Conservation (phyloP, 352 stramenopile genomes). For the Stramenopiles sp. region DNA sequence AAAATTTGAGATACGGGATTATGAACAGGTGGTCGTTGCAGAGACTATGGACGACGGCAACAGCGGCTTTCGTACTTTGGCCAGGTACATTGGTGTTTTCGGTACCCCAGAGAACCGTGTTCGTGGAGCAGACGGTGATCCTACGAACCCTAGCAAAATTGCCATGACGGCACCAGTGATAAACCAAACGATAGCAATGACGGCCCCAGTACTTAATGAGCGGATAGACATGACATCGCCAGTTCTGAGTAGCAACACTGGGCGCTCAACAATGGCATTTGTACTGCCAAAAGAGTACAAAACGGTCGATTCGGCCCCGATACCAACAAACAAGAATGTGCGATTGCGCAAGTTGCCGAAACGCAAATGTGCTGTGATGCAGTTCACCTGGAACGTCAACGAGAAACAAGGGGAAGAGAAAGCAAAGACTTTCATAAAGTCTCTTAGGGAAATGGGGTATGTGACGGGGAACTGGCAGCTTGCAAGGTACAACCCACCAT, state of each 20-base stretch:
- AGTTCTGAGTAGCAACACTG: background rate
- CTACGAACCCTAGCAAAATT: background rate
- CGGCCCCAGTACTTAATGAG: background rate
- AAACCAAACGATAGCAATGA: background rate
- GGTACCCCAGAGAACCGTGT: background rate
- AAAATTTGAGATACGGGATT: background rate
- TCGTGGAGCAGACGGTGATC: background rate
- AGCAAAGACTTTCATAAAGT: background rate
- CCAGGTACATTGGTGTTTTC: background rate
- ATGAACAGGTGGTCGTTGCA: background rate
- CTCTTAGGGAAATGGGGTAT: background rate
- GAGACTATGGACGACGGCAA: background rate
- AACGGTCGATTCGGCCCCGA: background rate
- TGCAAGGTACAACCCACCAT: constrained; percentile 43
- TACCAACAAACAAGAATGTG: background rate
- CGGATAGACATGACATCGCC: background rate
- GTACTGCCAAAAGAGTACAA: background rate
- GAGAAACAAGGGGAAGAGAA: background rate
- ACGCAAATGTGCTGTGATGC: background rate
- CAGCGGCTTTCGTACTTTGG: background rate
- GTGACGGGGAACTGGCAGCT: background rate
- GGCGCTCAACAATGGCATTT: background rate
- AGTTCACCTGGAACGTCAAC: background rate
- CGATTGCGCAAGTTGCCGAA: background rate
- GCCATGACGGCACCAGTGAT: background rate